Base-by-base conservation (phyloP, 257 asterid species). In the Solanum peruvianum region DNA sequence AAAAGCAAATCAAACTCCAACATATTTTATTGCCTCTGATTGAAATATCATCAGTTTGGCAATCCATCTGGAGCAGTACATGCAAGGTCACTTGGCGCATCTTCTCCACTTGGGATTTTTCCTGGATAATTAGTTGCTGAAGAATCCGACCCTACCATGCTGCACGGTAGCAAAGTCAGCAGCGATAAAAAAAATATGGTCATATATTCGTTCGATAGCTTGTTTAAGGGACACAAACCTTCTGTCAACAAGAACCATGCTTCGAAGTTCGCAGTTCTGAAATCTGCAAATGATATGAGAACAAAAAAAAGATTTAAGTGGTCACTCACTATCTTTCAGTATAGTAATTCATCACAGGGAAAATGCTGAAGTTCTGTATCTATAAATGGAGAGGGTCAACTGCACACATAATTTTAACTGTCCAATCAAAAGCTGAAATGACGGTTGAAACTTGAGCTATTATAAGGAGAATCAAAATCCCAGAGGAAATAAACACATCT, bases 181-280 rank as follows among this genome's bases (percentile, higher is more conserved):
- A 29, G n/a, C 85, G 29, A 62, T 39, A 11, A 29, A 42, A 72
- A 72, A 49, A 5, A 78, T 49, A 6, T 39, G 25, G 5, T 47
- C 64, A 41, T 75, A 45, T 9, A 56, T 47, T 52, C 14, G 62
- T 78, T 44, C 11, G 18, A 29, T 6, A 56, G 78, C 52, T 66
- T 67, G 77, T 66, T 67, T 67, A 29, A 33, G 25, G 13, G 78
- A 78, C 45, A n/a, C 73, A 20, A 90, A 94, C 99, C 99, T 90
- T 91, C 86, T 93, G 87, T 97, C 98, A 52, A 94, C 96, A 88
- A 95, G 85, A 77, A 94, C 95, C 78, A 97, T 42, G 5, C 98
- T 92, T 81, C 99, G 98, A 77, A 97, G 97, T 89, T 97, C 98
- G 35, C 98, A 97, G 86, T 97, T 97, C 78, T 89, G 92, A 86